phyloP scores from a whole-genome alignment of 2,329 filamentous ascomycete species.

The Pestalotiopsis sp. region DNA sequence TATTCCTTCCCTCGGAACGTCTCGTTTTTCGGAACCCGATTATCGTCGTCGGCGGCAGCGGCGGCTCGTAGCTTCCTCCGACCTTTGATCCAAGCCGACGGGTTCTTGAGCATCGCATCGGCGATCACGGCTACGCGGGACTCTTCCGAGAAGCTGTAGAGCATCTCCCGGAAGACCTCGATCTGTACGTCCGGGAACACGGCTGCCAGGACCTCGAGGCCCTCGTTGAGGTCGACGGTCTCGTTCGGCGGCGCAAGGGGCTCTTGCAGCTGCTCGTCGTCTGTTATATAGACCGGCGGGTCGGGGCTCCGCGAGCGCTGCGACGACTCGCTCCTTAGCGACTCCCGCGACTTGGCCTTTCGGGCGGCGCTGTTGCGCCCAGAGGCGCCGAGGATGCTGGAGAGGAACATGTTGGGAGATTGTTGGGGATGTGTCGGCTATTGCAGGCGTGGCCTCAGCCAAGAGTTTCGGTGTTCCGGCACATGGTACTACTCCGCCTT shows the following conservation, averaged over 20 bases:
- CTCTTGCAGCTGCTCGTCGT: constrained; percentile 55
- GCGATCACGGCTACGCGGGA: constrained; percentile 77
- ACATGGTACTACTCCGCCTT: not conserved
- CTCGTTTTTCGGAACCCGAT: constrained; percentile 58
- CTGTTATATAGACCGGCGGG: constrained; percentile 51
- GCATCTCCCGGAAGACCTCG: constrained; percentile 82
- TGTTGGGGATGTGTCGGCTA: not conserved
- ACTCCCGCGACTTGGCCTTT: not conserved
- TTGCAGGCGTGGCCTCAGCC: not conserved
- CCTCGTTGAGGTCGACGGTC: constrained; percentile 69
- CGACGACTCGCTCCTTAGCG: constrained; percentile 18
- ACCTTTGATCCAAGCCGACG: constrained; percentile 70
- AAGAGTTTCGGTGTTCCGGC: not conserved
- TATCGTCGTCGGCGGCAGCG: constrained; percentile 32
- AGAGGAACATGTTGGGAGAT: constrained; percentile 9
- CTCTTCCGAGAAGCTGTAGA: constrained; percentile 73
- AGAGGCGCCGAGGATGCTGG: constrained; percentile 3
- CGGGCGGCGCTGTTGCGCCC: constrained; percentile 1
- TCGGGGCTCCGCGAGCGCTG: constrained; percentile 23
- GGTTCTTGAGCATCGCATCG: constrained; percentile 74
- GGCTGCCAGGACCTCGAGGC: constrained; percentile 68
- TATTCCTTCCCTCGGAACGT: constrained; percentile 70
- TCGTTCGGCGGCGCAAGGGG: constrained; percentile 55
- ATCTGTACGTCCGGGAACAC: constrained; percentile 82
- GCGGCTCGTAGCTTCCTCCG: constrained; percentile 51